phyloP scores from a whole-genome alignment of 164 flowering plant species.

The Sextonia rubra region DNA sequence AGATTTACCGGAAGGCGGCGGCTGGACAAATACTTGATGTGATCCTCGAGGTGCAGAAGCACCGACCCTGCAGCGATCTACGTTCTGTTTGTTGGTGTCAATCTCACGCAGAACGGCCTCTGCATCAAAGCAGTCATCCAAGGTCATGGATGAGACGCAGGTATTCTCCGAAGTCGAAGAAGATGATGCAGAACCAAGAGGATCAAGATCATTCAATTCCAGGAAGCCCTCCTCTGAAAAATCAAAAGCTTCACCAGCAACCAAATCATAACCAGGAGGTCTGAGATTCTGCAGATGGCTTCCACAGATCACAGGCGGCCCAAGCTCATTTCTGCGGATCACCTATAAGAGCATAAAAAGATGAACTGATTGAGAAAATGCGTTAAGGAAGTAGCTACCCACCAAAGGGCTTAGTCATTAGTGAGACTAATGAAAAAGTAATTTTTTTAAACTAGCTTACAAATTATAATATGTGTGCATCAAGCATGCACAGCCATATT shows the following conservation, averaged over 20 bases:
- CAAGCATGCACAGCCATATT: not conserved
- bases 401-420: not conserved
- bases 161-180: constrained; percentile 52
- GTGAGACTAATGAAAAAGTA: not conserved
- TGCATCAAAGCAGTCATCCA: constrained; percentile 44
- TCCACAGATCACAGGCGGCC: not conserved
- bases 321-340: constrained; percentile 4
- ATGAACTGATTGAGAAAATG: not conserved
- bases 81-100: constrained; percentile 1
- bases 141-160: constrained; percentile 32
- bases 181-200: constrained; percentile 26
- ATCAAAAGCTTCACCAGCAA: constrained; percentile 4
- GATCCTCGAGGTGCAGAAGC: constrained; percentile 15
- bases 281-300: not conserved
- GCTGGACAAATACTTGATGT: constrained; percentile 20
- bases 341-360: constrained; percentile 3
- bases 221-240: constrained; percentile 34
- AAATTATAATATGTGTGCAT: not conserved
- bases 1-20: constrained; percentile 31
- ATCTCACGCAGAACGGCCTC: constrained; percentile 30
- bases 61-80: not conserved
- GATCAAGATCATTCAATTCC: constrained; percentile 45
- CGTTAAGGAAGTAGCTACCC: not conserved
- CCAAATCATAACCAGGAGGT: constrained; percentile 10
- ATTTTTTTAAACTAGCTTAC: not conserved